phyloP scores from a whole-genome alignment of 2,329 filamentous ascomycete species.

The Pestalotiopsis sp. region DNA sequence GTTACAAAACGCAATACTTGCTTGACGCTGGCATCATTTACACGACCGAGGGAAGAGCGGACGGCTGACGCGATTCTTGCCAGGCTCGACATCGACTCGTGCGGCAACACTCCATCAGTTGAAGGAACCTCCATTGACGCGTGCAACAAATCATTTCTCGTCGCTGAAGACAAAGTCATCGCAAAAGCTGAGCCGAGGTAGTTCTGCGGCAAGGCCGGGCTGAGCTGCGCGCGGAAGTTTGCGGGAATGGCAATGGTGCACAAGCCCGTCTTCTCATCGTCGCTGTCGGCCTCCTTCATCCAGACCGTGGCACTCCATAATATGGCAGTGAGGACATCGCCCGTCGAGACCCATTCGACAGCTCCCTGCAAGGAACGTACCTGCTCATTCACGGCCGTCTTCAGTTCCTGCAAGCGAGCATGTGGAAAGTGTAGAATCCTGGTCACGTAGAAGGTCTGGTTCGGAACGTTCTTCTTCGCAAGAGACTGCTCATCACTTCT shows the following conservation, averaged over 20 bases:
- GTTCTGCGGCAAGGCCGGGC: conserved; percentile 21
- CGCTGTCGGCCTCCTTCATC: conserved; percentile 15
- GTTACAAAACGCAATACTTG: conserved; percentile 22
- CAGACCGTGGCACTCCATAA: conserved; percentile 29
- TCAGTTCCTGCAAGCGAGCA: conserved; percentile 20
- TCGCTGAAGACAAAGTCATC: conserved; percentile 23
- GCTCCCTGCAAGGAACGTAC: neutral
- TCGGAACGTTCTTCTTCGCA: neutral
- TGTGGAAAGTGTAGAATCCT: conserved; percentile 28
- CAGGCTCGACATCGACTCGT: conserved; percentile 8
- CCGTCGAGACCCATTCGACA: conserved; percentile 29
- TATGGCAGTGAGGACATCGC: conserved; percentile 27
- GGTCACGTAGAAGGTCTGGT: conserved; percentile 18
- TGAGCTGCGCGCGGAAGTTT: conserved; percentile 26
- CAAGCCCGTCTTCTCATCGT: neutral
- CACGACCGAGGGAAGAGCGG: conserved; percentile 18
- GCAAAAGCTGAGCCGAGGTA: conserved; percentile 32
- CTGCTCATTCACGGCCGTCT: conserved; percentile 21
- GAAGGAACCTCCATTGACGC: conserved; percentile 6
- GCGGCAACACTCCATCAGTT: neutral
- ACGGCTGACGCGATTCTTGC: conserved; percentile 23
- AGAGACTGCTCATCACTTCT: conserved; percentile 7
- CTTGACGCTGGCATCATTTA: conserved; percentile 22
- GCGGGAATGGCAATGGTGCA: conserved; percentile 29
- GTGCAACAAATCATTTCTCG: conserved; percentile 16